Evolutionary conservation across 2,329 filamentous ascomycete species (phyloP).

Genomic region (Corinectria fuckeliana): DNA sequence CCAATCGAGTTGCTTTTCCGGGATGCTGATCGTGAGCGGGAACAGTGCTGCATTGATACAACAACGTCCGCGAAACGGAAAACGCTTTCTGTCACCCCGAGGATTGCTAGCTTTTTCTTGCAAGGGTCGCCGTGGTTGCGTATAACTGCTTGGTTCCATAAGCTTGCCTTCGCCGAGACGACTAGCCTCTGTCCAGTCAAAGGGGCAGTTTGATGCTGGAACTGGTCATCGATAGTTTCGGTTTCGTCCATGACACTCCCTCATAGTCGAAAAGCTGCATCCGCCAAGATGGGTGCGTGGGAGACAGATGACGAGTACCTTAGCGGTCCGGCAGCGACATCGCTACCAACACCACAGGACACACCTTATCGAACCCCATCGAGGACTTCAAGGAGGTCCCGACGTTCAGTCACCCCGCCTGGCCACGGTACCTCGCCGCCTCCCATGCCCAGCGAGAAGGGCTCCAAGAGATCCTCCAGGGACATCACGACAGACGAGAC

Average conservation of each 20-base stretch:
- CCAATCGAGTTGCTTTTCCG: constrained; percentile 14
- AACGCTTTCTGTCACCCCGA: constrained; percentile 10
- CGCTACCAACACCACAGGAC: constrained; percentile 73
- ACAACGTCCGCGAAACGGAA: constrained; percentile 9
- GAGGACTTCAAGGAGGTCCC: constrained; percentile 65
- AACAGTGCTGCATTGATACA: constrained; percentile 15
- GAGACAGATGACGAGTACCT: constrained; percentile 69
- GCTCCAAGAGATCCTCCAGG: constrained; percentile 59
- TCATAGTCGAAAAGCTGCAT: background rate
- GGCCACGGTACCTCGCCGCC: constrained; percentile 64
- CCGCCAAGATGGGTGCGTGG: constrained; percentile 60
- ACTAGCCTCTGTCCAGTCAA: background rate
- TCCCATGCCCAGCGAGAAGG: constrained; percentile 51
- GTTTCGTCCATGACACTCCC: background rate
- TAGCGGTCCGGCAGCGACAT: constrained; percentile 58
- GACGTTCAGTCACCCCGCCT: constrained; percentile 71
- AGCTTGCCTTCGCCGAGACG: background rate
- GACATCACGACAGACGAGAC: constrained; percentile 71
- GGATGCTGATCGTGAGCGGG: constrained; percentile 13
- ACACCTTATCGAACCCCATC: constrained; percentile 78
- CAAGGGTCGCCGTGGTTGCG: constrained; percentile 24
- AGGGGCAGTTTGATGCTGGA: constrained; percentile 7
- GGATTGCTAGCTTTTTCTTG: constrained; percentile 17
- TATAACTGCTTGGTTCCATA: background rate
- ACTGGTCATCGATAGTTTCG: background rate